Conservation (phyloP, 768 basidiomycete genomes). For the Lentinula detonsa region DNA sequence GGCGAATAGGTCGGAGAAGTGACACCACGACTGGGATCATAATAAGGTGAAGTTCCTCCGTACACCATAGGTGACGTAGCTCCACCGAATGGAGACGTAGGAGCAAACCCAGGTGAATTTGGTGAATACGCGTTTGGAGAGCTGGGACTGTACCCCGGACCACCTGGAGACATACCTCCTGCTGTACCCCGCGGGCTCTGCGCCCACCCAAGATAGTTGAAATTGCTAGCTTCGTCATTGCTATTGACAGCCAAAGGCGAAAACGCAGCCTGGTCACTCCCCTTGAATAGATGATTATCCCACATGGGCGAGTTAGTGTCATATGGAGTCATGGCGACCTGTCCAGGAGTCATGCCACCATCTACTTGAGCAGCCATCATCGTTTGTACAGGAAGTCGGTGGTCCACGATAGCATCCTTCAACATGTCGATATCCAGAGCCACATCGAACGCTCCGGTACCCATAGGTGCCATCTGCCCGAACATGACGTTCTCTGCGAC, state of each 20-base stretch:
- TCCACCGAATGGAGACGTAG: constrained; percentile 68
- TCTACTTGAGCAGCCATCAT: constrained; percentile 76
- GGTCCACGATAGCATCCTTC: constrained; percentile 97
- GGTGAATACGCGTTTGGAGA: constrained; percentile 88
- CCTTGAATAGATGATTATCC: constrained; percentile 72
- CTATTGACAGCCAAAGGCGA: constrained; percentile 89
- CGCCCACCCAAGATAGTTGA: constrained; percentile 70
- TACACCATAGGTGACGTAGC: constrained; percentile 79
- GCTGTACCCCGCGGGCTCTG: constrained; percentile 77
- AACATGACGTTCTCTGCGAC: constrained; percentile 99
- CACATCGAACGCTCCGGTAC: constrained; percentile 94
- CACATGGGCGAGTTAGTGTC: constrained; percentile 86
- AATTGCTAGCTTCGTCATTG: constrained; percentile 76
- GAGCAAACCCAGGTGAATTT: constrained; percentile 80
- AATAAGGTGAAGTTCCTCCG: constrained; percentile 83
- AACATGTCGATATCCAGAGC: constrained; percentile 97
- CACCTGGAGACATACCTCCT: constrained; percentile 85
- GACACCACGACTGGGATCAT: constrained; percentile 53
- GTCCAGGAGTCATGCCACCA: constrained; percentile 86
- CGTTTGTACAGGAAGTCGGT: constrained; percentile 81
- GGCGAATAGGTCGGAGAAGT: constrained; percentile 88
- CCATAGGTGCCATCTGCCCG: constrained; percentile 99
- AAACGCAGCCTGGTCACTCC: constrained; percentile 86
- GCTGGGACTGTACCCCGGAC: constrained; percentile 84
- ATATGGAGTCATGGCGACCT: constrained; percentile 95